Conservation (phyloP, 1,139 yeast species). For the Hemisphaericaspora xylofermentans region DNA sequence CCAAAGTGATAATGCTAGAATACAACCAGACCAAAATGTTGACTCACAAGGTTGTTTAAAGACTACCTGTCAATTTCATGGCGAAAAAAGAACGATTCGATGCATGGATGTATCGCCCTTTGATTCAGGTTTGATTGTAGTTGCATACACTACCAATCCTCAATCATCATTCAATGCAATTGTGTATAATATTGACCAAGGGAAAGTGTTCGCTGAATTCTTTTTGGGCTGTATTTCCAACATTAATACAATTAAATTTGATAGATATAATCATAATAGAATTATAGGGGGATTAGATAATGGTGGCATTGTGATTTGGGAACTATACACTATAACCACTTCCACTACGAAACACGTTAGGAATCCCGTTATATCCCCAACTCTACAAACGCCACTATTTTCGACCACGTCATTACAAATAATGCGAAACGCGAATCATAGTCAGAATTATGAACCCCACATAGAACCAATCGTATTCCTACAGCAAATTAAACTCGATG, state of each 20-base stretch:
- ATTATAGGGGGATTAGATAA: constrained; percentile 39
- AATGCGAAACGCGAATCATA: neutral
- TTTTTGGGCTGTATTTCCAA: constrained; percentile 42
- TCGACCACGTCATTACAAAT: constrained; percentile 9
- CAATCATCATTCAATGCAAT: constrained; percentile 33
- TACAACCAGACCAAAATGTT: neutral
- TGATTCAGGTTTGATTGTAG: constrained; percentile 42
- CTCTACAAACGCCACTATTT: constrained; percentile 26
- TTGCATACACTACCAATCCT: constrained; percentile 23
- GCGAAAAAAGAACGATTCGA: constrained; percentile 19
- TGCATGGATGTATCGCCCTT: constrained; percentile 43
- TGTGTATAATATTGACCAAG: constrained; percentile 24
- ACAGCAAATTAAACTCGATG: constrained; percentile 21
- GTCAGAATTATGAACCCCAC: constrained; percentile 9
- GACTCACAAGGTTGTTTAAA: neutral
- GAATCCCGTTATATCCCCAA: constrained; percentile 24
- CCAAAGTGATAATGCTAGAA: neutral
- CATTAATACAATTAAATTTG: constrained; percentile 45
- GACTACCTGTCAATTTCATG: constrained; percentile 17
- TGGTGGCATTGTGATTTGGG: constrained; percentile 45
- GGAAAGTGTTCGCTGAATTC: constrained; percentile 43
- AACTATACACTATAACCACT: constrained; percentile 16
- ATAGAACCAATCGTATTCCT: constrained; percentile 10
- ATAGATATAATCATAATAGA: constrained; percentile 26
- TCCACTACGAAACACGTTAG: constrained; percentile 7